A percentile compares a stretch with the other conserved stretches of the same genome.
Conservation (phyloP, 2,329 filamentous ascomycete species). For the Cercospora sojina region DNA sequence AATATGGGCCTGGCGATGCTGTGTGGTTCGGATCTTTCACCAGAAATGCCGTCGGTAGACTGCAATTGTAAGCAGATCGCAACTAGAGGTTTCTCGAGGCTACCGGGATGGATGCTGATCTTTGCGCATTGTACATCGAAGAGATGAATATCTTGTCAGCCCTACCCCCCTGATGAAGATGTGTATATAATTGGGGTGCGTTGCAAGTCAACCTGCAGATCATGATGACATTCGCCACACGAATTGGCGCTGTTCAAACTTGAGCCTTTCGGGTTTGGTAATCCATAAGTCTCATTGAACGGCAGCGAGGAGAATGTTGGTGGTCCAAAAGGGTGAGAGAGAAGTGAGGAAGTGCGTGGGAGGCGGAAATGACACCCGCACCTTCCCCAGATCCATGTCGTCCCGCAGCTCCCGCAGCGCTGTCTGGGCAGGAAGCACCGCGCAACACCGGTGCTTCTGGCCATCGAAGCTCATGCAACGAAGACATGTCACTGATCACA, state of each 20-base stretch:
- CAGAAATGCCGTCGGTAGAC: conserved; percentile 12
- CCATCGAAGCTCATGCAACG: not conserved
- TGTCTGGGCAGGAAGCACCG: not conserved
- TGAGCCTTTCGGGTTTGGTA: not conserved
- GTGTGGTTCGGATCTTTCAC: conserved; percentile 16
- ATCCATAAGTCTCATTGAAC: not conserved
- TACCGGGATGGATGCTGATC: not conserved
- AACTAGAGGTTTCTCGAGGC: not conserved
- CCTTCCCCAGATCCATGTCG: not conserved
- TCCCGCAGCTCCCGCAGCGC: not conserved
- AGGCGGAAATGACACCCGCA: not conserved
- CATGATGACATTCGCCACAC: not conserved
- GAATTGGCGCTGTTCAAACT: not conserved
- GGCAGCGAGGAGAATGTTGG: not conserved
- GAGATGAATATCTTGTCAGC: not conserved
- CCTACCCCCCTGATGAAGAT: not conserved
- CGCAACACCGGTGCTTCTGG: not conserved
- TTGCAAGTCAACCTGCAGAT: not conserved
- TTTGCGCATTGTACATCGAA: not conserved
- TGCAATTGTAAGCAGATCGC: not conserved
- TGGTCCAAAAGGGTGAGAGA: not conserved
- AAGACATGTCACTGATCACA: not conserved
- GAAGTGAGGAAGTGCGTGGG: not conserved
- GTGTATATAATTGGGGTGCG: not conserved
- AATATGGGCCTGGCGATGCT: conserved; percentile 18